Conservation (phyloP, 495 filamentous ascomycete genomes). For the Neurospora cerealis region DNA sequence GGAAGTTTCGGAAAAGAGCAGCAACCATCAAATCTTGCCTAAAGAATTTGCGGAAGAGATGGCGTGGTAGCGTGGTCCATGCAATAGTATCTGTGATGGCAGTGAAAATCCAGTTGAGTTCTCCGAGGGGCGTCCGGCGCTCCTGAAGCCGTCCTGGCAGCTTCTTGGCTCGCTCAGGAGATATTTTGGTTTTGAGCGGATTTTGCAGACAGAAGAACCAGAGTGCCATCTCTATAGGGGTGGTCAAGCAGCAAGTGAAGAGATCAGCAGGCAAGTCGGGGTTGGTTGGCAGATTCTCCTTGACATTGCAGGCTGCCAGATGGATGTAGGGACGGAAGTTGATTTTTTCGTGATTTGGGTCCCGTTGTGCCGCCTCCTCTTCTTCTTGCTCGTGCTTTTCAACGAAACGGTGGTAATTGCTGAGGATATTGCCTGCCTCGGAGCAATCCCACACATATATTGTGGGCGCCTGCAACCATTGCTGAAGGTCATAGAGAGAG, state of each 20-base stretch:
- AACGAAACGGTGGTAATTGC: constrained; percentile 86
- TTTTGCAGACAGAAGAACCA: constrained; percentile 93
- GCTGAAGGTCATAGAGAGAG: constrained; percentile 89
- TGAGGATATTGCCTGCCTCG: constrained; percentile 88
- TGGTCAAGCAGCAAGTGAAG: constrained; percentile 92
- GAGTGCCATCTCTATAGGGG: constrained; percentile 92
- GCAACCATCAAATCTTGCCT: constrained; percentile 97
- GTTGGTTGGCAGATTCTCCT: constrained; percentile 93
- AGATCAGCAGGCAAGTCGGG: constrained; percentile 89
- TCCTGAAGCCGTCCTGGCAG: constrained; percentile 82
- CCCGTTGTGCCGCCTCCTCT: constrained; percentile 54
- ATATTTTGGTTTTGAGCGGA: constrained; percentile 64
- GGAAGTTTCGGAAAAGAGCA: constrained; percentile 90
- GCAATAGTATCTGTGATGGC: constrained; percentile 98
- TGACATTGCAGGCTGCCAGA: constrained; percentile 79
- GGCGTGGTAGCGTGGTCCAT: constrained; percentile 84
- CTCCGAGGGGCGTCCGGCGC: constrained; percentile 86
- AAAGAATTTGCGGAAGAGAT: constrained; percentile 92
- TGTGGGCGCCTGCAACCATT: constrained; percentile 90
- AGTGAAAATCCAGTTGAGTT: constrained; percentile 99
- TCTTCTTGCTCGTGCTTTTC: constrained; percentile 89
- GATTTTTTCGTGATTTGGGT: constrained; percentile 61
- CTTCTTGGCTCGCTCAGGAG: constrained; percentile 68
- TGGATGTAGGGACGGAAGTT: constrained; percentile 69
- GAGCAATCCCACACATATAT: constrained; percentile 97